Evolutionary conservation across 192 early-diverging fungal genomes (phyloP).

Genomic region (Chytriomyces confervae): DNA sequence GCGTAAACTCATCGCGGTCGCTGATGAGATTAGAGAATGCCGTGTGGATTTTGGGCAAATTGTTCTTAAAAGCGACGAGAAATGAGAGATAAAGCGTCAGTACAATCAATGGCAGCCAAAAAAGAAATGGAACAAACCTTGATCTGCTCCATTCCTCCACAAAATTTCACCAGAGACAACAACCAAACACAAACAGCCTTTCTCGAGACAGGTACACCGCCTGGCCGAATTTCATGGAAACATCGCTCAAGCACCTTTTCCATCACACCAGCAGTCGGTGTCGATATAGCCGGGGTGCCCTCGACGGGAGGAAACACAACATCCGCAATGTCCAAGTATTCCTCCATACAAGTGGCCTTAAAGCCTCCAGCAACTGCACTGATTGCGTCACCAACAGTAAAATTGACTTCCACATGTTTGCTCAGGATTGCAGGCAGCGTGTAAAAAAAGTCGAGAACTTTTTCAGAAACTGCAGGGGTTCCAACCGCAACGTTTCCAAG

Average conservation of each 20-base stretch:
- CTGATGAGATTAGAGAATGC: conserved; percentile 76
- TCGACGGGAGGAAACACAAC: conserved; percentile 39
- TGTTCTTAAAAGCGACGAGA: not conserved
- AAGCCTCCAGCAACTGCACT: conserved; percentile 69
- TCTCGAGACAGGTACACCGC: conserved; percentile 56
- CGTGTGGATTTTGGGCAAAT: conserved; percentile 64
- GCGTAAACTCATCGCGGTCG: conserved; percentile 87
- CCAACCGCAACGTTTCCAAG: conserved; percentile 73
- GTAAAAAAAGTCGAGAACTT: conserved; percentile 57
- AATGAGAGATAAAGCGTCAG: not conserved
- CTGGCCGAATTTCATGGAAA: conserved; percentile 59
- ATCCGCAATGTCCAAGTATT: conserved; percentile 74
- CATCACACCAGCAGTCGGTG: conserved; percentile 41
- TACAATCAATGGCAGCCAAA: not conserved
- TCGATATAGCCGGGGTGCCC: not conserved
- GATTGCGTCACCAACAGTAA: conserved; percentile 84
- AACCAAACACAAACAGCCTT: conserved; percentile 82
- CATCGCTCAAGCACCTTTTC: conserved; percentile 58
- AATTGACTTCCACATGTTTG: conserved; percentile 85
- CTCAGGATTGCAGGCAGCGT: conserved; percentile 63
- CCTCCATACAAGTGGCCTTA: conserved; percentile 68
- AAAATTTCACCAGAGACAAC: conserved; percentile 77
- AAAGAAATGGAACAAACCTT: conserved; percentile 26
- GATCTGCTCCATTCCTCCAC: conserved; percentile 48
- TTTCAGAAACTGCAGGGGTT: conserved; percentile 21